Evolutionary conservation across 2,329 filamentous ascomycete genomes (phyloP).

Genomic region (Nemania sp.): DNA sequence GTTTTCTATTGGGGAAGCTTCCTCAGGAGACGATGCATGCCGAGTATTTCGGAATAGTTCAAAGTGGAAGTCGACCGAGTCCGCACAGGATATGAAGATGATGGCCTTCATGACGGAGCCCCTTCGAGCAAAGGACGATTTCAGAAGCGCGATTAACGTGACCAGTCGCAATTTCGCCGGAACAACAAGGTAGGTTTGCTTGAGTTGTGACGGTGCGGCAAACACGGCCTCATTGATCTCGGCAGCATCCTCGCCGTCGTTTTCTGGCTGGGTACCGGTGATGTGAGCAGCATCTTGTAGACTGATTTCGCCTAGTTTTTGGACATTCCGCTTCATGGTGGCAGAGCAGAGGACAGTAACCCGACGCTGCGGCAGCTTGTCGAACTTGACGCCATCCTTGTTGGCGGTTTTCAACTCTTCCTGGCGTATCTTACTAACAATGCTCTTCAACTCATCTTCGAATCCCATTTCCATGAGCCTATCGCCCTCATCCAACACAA

Average conservation of each 20-base stretch:
- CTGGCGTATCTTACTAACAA: conserved; percentile 77
- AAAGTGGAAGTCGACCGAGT: conserved; percentile 96
- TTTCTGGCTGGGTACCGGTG: conserved; percentile 63
- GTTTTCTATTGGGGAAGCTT: conserved; percentile 49
- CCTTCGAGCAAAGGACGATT: conserved; percentile 83
- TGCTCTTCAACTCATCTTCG: conserved; percentile 88
- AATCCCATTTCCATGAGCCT: conserved; percentile 98
- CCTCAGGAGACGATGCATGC: conserved; percentile 30
- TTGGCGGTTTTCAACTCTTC: conserved; percentile 63
- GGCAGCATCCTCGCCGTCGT: conserved; percentile 50
- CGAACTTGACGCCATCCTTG: conserved; percentile 60
- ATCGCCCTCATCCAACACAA: conserved; percentile 95
- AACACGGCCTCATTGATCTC: conserved; percentile 63
- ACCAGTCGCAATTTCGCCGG: conserved; percentile 91
- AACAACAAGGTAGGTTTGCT: conserved; percentile 86
- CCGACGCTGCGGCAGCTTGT: conserved; percentile 72
- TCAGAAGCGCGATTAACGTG: conserved; percentile 81
- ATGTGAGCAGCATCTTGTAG: conserved; percentile 91
- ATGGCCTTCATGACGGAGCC: conserved; percentile 97
- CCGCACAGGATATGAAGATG: conserved; percentile 94
- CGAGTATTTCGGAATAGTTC: conserved; percentile 68
- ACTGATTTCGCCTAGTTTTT: conserved; percentile 91
- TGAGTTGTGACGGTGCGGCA: conserved; percentile 87
- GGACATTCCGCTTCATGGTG: conserved; percentile 97
- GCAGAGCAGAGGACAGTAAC: conserved; percentile 93